A percentile compares a stretch with the other conserved stretches of the same genome.
phyloP scores from a whole-genome alignment of 116 monocot genomes.

The Iris pallida region DNA sequence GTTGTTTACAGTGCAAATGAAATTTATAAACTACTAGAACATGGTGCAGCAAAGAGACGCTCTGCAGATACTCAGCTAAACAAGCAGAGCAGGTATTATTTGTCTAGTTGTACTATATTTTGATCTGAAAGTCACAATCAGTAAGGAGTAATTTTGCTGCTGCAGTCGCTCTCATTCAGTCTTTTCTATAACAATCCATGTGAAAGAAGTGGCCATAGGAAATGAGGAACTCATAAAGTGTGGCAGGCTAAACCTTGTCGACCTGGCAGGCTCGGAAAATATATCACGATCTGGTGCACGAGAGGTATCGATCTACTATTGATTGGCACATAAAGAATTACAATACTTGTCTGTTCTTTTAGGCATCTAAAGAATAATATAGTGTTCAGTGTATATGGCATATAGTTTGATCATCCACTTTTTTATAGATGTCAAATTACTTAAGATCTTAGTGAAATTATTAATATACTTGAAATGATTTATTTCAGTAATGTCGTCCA shows the following conservation, averaged over 20 bases:
- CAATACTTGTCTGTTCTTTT: background rate
- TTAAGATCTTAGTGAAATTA: too few species aligned
- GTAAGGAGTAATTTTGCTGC: slow-evolving; percentile 1
- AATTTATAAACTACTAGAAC: slow-evolving; percentile 59
- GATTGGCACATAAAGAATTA: background rate
- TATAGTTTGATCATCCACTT: too few species aligned
- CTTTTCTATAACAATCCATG: slow-evolving; percentile 78
- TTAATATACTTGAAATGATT: too few species aligned
- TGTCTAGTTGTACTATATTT: slow-evolving; percentile 3
- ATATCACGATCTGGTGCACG: slow-evolving; percentile 69
- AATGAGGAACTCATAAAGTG: slow-evolving; percentile 76
- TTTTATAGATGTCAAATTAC: too few species aligned
- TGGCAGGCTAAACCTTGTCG: slow-evolving; percentile 82
- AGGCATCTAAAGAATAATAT: too few species aligned
- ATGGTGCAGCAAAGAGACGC: slow-evolving; percentile 52
- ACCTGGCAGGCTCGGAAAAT: slow-evolving; percentile 91
- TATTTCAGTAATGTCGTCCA: too few species aligned
- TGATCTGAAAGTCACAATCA: background rate
- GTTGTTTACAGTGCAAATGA: slow-evolving; percentile 68
- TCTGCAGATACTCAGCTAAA: slow-evolving; percentile 62
- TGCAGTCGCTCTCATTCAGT: slow-evolving; percentile 88
- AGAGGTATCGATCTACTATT: slow-evolving; percentile 44
- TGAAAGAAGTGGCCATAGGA: slow-evolving; percentile 47
- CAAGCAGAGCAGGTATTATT: slow-evolving; percentile 72
- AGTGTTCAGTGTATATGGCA: too few species aligned